These are phyloP conservation scores for Lyophyllum decastes DNA, from an alignment of 768 basidiomycete genomes.

Conservation along the genomic window DNA sequence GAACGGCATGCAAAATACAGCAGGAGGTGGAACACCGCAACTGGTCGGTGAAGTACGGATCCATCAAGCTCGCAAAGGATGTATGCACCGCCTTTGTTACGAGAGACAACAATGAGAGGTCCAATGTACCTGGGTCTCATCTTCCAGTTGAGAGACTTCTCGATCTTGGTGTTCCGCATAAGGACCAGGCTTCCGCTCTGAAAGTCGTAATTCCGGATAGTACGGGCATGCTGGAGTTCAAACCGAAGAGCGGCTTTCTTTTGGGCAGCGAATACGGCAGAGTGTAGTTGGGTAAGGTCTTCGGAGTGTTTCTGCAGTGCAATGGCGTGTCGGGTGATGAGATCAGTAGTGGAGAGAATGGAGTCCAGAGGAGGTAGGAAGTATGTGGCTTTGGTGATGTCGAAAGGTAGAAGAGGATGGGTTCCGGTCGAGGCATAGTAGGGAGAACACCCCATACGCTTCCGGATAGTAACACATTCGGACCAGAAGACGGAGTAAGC, in stretches of 20 bases:
- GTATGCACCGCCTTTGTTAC: constrained; percentile 29
- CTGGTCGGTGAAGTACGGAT: constrained; percentile 21
- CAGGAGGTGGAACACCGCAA: constrained; percentile 26
- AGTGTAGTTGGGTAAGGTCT: constrained; percentile 12
- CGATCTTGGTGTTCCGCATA: constrained; percentile 31
- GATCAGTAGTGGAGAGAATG: constrained; percentile 21
- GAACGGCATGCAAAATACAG: constrained; percentile 22
- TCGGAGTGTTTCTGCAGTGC: constrained; percentile 22
- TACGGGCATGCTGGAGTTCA: constrained; percentile 17
- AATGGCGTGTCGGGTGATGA: constrained; percentile 21
- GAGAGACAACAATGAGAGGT: constrained; percentile 33
- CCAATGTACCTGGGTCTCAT: constrained; percentile 36
- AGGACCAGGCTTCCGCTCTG: constrained; percentile 33
- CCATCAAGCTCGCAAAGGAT: constrained; percentile 32
- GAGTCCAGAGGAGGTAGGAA: constrained; percentile 21
- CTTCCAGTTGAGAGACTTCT: constrained; percentile 29
- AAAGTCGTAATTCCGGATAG: constrained; percentile 28
- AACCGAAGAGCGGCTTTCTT: constrained; percentile 15
- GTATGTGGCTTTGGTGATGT: constrained; percentile 33
- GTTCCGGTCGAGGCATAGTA: constrained; percentile 31
- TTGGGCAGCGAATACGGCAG: constrained; percentile 13
- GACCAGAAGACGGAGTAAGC: constrained; percentile 33
- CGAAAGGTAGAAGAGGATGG: constrained; percentile 15
- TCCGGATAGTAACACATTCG: constrained; percentile 30
- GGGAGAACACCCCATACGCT: constrained; percentile 31